Conservation (phyloP, 805 yeast species). For the Starmerella floricola region DNA sequence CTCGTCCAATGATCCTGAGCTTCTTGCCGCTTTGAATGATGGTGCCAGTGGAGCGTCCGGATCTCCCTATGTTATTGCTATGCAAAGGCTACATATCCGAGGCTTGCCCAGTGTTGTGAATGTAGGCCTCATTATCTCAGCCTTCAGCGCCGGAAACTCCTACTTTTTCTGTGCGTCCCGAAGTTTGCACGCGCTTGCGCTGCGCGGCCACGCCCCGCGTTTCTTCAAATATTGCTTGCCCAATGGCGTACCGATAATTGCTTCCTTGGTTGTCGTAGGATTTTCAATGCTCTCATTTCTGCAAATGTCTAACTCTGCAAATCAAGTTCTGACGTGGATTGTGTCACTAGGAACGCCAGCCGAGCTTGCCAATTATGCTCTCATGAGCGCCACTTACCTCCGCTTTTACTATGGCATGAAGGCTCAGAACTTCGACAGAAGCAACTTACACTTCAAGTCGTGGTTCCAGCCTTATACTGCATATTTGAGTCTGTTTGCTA, state of each 20-base stretch:
- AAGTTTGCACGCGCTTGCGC: conserved; percentile 56
- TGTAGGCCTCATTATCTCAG: conserved; percentile 59
- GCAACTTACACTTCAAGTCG: conserved; percentile 39
- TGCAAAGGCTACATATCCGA: conserved; percentile 48
- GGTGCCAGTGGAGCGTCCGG: conserved; percentile 67
- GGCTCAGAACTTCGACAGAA: conserved; percentile 41
- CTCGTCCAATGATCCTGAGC: conserved; percentile 51
- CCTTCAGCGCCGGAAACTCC: conserved; percentile 77
- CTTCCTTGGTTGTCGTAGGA: conserved; percentile 37
- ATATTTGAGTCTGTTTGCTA: conserved; percentile 36
- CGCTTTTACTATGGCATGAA: conserved; percentile 49
- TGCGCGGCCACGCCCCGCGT: conserved; percentile 61
- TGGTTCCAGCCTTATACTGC: conserved; percentile 52
- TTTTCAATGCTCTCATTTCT: conserved; percentile 57
- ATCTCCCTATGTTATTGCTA: conserved; percentile 74
- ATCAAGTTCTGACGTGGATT: conserved; percentile 58
- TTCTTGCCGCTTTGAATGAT: conserved; percentile 45
- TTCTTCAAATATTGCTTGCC: conserved; percentile 49
- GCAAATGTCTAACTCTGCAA: conserved; percentile 48
- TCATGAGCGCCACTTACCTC: conserved; percentile 46
- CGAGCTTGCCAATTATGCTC: conserved; percentile 49
- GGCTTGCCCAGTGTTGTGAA: conserved; percentile 69
- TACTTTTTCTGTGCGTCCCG: conserved; percentile 62
- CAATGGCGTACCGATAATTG: conserved; percentile 57
- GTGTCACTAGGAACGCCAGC: conserved; percentile 60